Evolutionary conservation across 179 eudicot species (phyloP).

Genomic region (Amaranthus tricolor): DNA sequence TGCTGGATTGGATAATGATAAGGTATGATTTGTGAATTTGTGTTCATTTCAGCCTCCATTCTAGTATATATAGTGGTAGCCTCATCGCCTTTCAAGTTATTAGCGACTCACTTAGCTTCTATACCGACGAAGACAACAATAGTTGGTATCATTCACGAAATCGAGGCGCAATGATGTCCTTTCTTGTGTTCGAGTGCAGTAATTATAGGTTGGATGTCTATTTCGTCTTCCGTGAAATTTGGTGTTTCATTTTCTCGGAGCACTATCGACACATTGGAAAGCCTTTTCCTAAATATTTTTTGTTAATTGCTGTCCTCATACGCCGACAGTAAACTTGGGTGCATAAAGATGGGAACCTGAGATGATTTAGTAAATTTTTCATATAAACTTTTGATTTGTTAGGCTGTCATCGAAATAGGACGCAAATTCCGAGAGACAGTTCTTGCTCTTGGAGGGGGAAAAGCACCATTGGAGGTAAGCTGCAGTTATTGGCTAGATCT

Average conservation of each 20-base stretch:
- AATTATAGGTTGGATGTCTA: too few relatives aligned
- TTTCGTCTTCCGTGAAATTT: too few relatives aligned
- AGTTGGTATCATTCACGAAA: too few relatives aligned
- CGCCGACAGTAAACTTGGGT: too few relatives aligned
- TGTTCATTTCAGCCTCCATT: neutral
- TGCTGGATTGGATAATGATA: constrained; percentile 72
- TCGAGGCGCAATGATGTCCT: neutral
- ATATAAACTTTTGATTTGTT: constrained; percentile 15
- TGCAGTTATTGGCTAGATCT: neutral
- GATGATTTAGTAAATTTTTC: too few relatives aligned
- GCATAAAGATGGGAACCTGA: too few relatives aligned
- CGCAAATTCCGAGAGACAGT: constrained; percentile 83
- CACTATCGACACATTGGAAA: too few relatives aligned
- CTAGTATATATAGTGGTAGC: neutral
- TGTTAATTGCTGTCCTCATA: too few relatives aligned
- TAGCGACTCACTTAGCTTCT: neutral
- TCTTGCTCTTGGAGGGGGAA: constrained; percentile 98
- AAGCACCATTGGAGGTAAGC: constrained; percentile 79
- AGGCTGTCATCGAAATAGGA: constrained; percentile 86
- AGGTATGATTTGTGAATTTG: constrained; percentile 42
- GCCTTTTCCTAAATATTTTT: too few relatives aligned
- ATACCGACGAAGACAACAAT: neutral
- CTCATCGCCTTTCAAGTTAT: neutral
- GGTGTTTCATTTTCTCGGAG: too few relatives aligned
- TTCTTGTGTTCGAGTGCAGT: neutral